Percentiles rank a stretch among this genome's conserved stretches.
Evolutionary conservation across 306 rosid species (phyloP).

Genomic region (Luffa aegyptiaca): DNA sequence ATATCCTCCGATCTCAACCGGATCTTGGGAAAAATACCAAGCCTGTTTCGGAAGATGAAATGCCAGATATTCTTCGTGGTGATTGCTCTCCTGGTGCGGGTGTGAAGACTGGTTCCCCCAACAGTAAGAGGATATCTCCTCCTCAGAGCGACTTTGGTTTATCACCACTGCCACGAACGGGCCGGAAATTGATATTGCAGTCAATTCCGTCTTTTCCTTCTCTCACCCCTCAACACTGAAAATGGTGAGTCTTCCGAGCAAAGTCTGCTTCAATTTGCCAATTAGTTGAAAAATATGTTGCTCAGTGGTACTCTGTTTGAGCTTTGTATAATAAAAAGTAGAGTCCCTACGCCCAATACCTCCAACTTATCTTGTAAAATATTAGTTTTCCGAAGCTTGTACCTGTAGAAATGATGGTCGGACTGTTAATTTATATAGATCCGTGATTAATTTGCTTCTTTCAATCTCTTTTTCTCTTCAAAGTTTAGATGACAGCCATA

Average conservation of each 20-base stretch:
- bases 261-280: constrained; percentile 6
- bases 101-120: constrained; percentile 67
- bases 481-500: background rate
- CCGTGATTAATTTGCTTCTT: background rate
- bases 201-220: constrained; percentile 88
- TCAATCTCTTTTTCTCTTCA: background rate
- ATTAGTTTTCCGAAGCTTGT: constrained; percentile 12
- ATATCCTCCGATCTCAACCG: constrained; percentile 28
- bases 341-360: constrained; percentile 21
- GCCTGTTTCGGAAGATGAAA: constrained; percentile 41
- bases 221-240: constrained; percentile 57
- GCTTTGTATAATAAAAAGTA: constrained; percentile 29
- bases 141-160: constrained; percentile 44
- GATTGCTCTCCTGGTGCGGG: constrained; percentile 43
- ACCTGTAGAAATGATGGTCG: constrained; percentile 16
- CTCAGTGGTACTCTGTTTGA: constrained; percentile 24
- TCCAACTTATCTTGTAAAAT: constrained; percentile 36
- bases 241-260: constrained; percentile 9
- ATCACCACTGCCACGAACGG: constrained; percentile 52
- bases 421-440: constrained; percentile 8
- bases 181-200: constrained; percentile 73
- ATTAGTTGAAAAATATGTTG: constrained; percentile 16
- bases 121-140: constrained; percentile 77
- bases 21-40: constrained; percentile 34
- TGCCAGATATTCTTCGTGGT: constrained; percentile 42